These are phyloP conservation scores for Candida nanaspora DNA, from an alignment of 805 yeast genomes.

Conservation along the genomic window DNA sequence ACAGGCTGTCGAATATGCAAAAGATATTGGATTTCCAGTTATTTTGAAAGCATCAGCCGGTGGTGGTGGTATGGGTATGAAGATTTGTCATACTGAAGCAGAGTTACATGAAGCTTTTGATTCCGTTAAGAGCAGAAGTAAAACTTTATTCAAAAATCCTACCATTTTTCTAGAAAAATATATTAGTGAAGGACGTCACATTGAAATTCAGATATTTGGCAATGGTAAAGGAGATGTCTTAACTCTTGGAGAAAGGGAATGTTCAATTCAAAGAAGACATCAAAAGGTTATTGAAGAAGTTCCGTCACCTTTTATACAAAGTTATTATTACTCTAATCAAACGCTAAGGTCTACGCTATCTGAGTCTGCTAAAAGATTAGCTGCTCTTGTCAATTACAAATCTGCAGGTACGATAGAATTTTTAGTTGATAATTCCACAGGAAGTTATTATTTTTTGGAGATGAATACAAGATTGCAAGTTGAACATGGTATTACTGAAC, in stretches of 20 bases:
- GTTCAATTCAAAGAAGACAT: slow-evolving; percentile 25
- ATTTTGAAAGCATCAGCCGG: slow-evolving; percentile 24
- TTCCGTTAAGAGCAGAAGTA: slow-evolving; percentile 20
- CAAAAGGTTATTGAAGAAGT: slow-evolving; percentile 24
- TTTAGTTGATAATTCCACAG: slow-evolving; percentile 20
- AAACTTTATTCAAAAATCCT: slow-evolving; percentile 14
- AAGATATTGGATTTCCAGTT: slow-evolving; percentile 19
- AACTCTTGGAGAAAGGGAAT: slow-evolving; percentile 22
- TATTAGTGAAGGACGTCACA: slow-evolving; percentile 19
- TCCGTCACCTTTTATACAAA: slow-evolving; percentile 19
- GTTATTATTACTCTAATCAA: slow-evolving; percentile 3
- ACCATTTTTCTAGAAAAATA: slow-evolving; percentile 21
- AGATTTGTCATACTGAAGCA: slow-evolving; percentile 10
- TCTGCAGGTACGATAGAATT: slow-evolving; percentile 26
- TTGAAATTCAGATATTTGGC: slow-evolving; percentile 23
- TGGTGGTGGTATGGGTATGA: slow-evolving; percentile 26
- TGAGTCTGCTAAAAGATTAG: slow-evolving; percentile 14
- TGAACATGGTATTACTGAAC: slow-evolving; percentile 24
- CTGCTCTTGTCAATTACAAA: slow-evolving; percentile 16
- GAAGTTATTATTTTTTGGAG: slow-evolving; percentile 19
- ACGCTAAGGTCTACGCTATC: slow-evolving; percentile 13
- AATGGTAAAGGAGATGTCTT: slow-evolving; percentile 21
- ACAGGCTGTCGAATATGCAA: slow-evolving; percentile 10
- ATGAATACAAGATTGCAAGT: slow-evolving; percentile 25
- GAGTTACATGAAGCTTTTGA: slow-evolving; percentile 11